Conservation (phyloP, 192 early-diverging fungal species). For the Dispira simplex region DNA sequence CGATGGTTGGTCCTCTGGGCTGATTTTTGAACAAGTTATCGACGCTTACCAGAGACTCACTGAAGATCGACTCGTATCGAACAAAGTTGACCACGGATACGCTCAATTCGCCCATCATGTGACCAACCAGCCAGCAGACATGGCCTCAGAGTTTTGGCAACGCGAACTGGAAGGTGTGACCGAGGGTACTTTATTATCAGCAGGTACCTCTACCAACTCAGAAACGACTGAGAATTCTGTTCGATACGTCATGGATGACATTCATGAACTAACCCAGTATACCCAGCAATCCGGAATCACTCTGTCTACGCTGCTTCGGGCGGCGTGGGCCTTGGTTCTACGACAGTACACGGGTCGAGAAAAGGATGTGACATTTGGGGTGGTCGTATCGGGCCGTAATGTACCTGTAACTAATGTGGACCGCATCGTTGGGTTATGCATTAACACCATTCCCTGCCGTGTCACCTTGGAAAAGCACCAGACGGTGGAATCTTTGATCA, state of each 20-base stretch:
- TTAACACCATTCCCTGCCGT: not conserved
- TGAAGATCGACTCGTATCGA: not conserved
- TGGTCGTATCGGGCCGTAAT: conserved; percentile 1
- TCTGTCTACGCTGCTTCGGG: not conserved
- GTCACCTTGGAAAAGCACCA: not conserved
- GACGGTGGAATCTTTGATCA: not conserved
- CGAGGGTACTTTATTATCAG: not conserved
- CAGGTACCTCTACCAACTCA: not conserved
- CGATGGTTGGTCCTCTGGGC: not conserved
- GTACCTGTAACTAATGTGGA: not conserved
- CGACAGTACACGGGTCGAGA: not conserved
- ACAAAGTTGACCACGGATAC: too few species aligned
- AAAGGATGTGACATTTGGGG: not conserved
- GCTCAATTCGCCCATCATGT: not conserved
- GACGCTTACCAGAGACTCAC: not conserved
- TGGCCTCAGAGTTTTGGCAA: not conserved
- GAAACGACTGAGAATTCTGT: not conserved
- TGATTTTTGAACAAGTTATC: not conserved
- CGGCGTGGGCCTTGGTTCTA: not conserved
- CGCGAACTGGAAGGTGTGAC: not conserved
- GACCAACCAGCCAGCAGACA: not conserved
- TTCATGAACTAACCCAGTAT: not conserved
- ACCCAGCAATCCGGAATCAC: not conserved
- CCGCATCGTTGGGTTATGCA: not conserved
- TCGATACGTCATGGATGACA: not conserved